Conservation (phyloP, 176 grass and related monocot genomes). For the Musa acuminata region DNA sequence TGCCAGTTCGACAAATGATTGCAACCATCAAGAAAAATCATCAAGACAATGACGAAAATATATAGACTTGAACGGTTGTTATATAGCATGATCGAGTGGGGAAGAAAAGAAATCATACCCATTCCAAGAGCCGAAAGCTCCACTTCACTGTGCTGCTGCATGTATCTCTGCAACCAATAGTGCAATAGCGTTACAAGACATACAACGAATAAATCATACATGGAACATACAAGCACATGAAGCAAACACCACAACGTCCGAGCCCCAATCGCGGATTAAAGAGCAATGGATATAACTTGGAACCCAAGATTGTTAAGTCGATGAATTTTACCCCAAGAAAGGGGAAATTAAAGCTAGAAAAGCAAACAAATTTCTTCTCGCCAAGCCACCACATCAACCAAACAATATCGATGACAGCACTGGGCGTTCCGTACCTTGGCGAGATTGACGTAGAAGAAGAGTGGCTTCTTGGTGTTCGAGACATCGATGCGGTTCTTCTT, state of each 20-base stretch:
- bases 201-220: background rate
- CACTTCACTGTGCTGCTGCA: slow-evolving; percentile 81
- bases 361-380: no score
- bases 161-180: slow-evolving; percentile 33
- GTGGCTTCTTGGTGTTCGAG: slow-evolving; percentile 78
- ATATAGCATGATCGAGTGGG: background rate
- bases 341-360: no score
- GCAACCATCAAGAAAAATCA: no score
- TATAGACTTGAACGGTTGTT: no score
- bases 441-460: slow-evolving; percentile 86
- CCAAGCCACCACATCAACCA: no score
- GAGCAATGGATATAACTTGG: background rate
- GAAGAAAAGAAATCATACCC: slow-evolving; percentile 35
- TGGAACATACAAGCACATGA: background rate
- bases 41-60: no score
- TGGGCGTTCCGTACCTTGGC: slow-evolving; percentile 39
- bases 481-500: slow-evolving; percentile 94
- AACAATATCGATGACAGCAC: no score
- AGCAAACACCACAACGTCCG: background rate
- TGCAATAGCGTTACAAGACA: background rate
- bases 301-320: no score
- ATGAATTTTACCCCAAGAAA: no score
- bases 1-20: no score
- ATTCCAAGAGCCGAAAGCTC: slow-evolving; percentile 93
- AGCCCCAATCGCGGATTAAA: background rate